Evolutionary conservation across 768 basidiomycete genomes (phyloP), one percentile per base, ranked within the genome.

Genomic region (Tylopilus rubrobrunneus): DNA sequence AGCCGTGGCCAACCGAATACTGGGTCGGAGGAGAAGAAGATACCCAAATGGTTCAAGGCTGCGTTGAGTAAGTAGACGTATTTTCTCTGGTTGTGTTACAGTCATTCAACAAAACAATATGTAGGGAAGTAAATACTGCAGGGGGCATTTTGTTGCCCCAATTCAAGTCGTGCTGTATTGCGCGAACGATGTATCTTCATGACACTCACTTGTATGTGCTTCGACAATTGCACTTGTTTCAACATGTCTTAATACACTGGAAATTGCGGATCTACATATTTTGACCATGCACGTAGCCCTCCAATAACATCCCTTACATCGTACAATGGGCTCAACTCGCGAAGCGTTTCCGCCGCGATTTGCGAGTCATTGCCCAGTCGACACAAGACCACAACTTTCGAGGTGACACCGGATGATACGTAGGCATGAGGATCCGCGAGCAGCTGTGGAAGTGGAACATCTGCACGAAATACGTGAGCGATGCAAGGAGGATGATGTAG

Each of bases 341-440:
- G 62, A 45, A 64, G 61, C 8, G 71, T 73, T 34, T 83, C 76
- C 0, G 84, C 93, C 29, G 94, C 96, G 19, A 91, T 79, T 67
- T 92, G 90, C 1, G 92, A 96, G 68, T 98, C 96, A 63, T 98
- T 98, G 5, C 96, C 95, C 21, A 92, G 75, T 29, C 92, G 80
- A 70, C 95, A 98, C 27, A 97, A 70, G 17, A 97, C 73, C 55
- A 84, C 84, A 17, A 66, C 45, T 9, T 74, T 67, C 10, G 59
- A 66, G 19, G 56, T 49, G 27, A 54, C 45, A 39, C 64, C 57
- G 4, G 57, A 37, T 7, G 73, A 62, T n/a, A 83, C 47, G 49
- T 75, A 68, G 1, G 69, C 60, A n/a, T 67, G 57, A 1, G 92
- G 93, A 51, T 84, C 73, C 3, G 80, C 78, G 1, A 87, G 73